Percentiles rank a stretch among this genome's conserved stretches.
phyloP scores from a whole-genome alignment of 192 early-diverging fungal species.

The Backusella westeae region DNA sequence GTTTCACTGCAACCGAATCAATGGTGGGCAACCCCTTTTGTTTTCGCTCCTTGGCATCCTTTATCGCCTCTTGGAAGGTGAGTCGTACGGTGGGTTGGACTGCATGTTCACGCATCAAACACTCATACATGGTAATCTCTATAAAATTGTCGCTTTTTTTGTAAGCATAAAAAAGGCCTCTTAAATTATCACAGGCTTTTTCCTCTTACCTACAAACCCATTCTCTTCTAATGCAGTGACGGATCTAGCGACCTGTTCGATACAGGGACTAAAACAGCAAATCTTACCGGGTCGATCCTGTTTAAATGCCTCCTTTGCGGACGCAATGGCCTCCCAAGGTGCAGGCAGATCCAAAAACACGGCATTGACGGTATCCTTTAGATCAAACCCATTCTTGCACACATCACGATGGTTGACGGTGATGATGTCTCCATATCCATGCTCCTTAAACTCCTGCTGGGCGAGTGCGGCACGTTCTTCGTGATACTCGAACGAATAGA shows the following conservation, averaged over 20 bases:
- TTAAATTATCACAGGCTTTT: conserved; percentile 23
- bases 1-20: conserved; percentile 17
- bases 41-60: conserved; percentile 42
- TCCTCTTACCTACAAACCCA: conserved; percentile 74
- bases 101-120: conserved; percentile 79
- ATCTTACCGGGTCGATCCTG: conserved; percentile 79
- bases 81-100: conserved; percentile 59
- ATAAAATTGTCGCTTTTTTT: not conserved
- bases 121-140: conserved; percentile 92
- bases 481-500: conserved; percentile 97
- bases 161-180: not conserved
- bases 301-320: conserved; percentile 85
- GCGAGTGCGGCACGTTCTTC: conserved; percentile 68
- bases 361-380: conserved; percentile 71
- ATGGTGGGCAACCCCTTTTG: not conserved
- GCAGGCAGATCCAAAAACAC: conserved; percentile 96
- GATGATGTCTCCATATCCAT: conserved; percentile 69
- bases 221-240: conserved; percentile 72
- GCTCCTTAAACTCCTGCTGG: conserved; percentile 74
- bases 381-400: conserved; percentile 82
- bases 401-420: conserved; percentile 84
- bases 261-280: conserved; percentile 94
- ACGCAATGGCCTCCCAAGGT: conserved; percentile 90
- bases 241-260: conserved; percentile 91
- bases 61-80: conserved; percentile 64